Base-by-base conservation (phyloP, 2,329 filamentous ascomycete species). In the Furcasterigmium furcatum region DNA sequence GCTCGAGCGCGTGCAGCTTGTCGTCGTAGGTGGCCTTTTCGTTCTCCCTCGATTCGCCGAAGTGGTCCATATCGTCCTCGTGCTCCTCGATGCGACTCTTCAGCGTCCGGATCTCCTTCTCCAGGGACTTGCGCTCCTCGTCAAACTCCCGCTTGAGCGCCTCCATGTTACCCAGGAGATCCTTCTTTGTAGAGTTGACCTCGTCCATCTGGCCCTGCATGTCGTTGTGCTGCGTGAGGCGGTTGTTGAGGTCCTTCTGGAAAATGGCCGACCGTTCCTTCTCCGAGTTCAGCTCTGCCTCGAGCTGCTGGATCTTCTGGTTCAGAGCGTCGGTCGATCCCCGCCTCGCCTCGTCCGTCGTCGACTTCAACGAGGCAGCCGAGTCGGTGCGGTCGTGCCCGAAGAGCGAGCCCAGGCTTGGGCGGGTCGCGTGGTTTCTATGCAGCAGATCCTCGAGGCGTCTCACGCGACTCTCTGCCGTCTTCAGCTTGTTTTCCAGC, bases 111-210 rank as follows among this genome's bases (percentile, higher is more conserved):
- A 94, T 84, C 61, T 97, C 91, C 14, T 81, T 76, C 55, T 96
- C 88, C 1, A 97, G 73, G 9, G 84, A 87, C 58, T 87, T 89
- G 32, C 94, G 82, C 64, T 97, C 92, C 41, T 85, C 83, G 29
- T 87, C 76, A 55, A 96, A 96, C 58, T 97, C 94, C 21, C 82
- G 83, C 65, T 96, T 90, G 53, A 95, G 80, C 12, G 91, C 86
- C 60, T 97, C 91, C 71, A 99, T 89, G 59, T 99, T 99, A 53
- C 89, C 86, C 67, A 99, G 83, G 9, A 99, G 80, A 63, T 97
- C 94, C 56, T 88, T 87, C 65, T 99, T 99, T 1, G 88, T 96
- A 3, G 89, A 91, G 55, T 94, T 89, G 6, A 82, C 88, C 63
- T 97, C 92, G 52, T 94, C 83, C 50, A 96, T 79, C 56, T 84